Evolutionary conservation across 306 rosid species (phyloP).

Genomic region (Rosa chinensis): DNA sequence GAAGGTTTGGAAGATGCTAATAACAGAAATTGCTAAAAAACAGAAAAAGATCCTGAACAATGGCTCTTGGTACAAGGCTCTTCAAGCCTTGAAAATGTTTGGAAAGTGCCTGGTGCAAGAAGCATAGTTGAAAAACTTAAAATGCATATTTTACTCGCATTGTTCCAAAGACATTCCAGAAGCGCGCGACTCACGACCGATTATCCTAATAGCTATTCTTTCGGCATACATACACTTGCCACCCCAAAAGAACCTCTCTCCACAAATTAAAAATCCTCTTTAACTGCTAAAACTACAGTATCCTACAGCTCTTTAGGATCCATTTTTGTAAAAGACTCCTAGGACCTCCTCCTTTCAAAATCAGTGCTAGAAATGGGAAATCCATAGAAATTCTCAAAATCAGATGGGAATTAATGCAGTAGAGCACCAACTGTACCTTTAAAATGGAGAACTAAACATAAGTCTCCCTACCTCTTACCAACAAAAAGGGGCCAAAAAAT

Average conservation of each 20-base stretch:
- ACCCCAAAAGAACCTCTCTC: neutral
- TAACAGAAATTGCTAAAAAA: neutral
- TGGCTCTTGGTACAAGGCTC: neutral
- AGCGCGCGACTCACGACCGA: neutral
- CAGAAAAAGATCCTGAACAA: neutral
- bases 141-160: neutral
- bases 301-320: neutral
- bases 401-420: neutral
- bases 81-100: neutral
- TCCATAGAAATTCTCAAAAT: neutral
- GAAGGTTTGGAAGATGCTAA: neutral
- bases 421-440: neutral
- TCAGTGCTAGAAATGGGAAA: neutral
- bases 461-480: neutral
- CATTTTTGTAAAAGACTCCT: neutral
- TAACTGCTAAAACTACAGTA: slow-evolving; percentile 5
- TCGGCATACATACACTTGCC: neutral
- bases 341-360: neutral
- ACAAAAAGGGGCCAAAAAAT: neutral
- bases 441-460: neutral
- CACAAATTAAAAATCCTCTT: neutral
- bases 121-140: neutral
- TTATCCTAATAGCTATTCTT: neutral
- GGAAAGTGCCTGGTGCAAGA: neutral
- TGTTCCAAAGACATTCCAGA: slow-evolving; percentile 8